These are phyloP conservation scores for Fabrea salina DNA, from an alignment of 169 alveolate species.

Conservation along the genomic window DNA sequence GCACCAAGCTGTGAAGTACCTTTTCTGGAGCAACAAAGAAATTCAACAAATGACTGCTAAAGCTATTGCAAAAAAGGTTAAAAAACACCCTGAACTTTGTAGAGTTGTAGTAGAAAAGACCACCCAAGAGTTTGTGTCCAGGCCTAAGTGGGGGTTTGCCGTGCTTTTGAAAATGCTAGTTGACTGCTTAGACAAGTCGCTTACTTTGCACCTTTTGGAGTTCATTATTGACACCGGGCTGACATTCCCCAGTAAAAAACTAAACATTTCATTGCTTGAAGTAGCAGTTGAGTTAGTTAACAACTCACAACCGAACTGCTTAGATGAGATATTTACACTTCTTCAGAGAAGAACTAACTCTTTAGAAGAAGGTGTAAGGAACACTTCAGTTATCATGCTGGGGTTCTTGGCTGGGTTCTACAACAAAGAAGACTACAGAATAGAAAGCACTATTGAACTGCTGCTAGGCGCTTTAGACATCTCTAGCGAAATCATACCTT, in stretches of 20 bases:
- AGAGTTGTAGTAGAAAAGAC: neutral
- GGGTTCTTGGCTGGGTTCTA: slow-evolving; percentile 17
- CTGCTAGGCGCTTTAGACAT: slow-evolving; percentile 12
- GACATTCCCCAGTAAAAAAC: neutral
- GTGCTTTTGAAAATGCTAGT: neutral
- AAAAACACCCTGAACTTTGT: too few relatives aligned
- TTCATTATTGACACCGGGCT: slow-evolving; percentile 3
- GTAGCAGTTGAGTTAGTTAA: neutral
- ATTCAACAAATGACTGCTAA: neutral
- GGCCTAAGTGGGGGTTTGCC: too few relatives aligned
- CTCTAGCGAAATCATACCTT: slow-evolving; percentile 10
- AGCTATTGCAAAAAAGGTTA: neutral
- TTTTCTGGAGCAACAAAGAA: neutral
- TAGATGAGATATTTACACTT: slow-evolving; percentile 6
- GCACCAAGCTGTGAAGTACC: neutral
- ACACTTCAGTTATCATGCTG: neutral
- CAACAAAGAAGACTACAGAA: neutral
- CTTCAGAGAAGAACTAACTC: neutral
- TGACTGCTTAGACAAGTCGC: neutral
- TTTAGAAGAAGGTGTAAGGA: neutral
- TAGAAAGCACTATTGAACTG: slow-evolving; percentile 28
- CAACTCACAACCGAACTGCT: neutral
- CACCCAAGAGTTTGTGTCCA: neutral
- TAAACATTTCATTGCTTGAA: neutral
- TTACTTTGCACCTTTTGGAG: neutral